Evolutionary conservation across 2,329 filamentous ascomycete genomes (phyloP).

Genomic region (Lasiodiplodia hormozganensis): DNA sequence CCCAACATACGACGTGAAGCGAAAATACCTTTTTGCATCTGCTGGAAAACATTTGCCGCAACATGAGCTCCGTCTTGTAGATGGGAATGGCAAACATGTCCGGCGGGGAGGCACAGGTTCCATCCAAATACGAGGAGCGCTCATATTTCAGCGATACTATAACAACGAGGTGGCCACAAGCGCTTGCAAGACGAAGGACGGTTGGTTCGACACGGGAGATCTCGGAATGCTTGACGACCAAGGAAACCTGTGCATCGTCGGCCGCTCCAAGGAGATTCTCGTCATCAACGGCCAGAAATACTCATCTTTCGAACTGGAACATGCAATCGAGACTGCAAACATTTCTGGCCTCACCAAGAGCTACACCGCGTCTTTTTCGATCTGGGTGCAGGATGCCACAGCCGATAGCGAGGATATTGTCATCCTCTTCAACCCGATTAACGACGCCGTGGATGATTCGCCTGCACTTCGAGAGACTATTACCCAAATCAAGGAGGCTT

Average conservation of each 20-base stretch:
- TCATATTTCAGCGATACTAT: constrained; percentile 51
- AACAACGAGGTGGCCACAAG: constrained; percentile 40
- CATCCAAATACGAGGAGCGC: constrained; percentile 35
- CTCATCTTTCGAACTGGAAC: constrained; percentile 35
- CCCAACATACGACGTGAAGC: constrained; percentile 49
- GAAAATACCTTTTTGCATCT: constrained; percentile 42
- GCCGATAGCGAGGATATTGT: constrained; percentile 27
- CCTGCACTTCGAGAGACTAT: constrained; percentile 14
- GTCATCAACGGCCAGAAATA: constrained; percentile 41
- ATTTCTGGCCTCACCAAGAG: constrained; percentile 30
- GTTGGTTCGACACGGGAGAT: constrained; percentile 41
- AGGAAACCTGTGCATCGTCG: constrained; percentile 35
- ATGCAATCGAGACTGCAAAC: constrained; percentile 33
- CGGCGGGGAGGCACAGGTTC: constrained; percentile 3
- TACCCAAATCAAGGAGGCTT: constrained; percentile 17
- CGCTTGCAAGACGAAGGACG: constrained; percentile 35
- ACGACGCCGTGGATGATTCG: constrained; percentile 14
- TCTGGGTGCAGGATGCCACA: constrained; percentile 18
- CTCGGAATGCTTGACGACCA: constrained; percentile 35
- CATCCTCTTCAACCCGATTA: constrained; percentile 24
- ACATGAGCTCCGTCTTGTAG: constrained; percentile 21
- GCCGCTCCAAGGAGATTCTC: constrained; percentile 38
- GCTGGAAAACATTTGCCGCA: constrained; percentile 41
- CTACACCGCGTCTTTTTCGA: constrained; percentile 25
- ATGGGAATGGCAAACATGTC: not conserved